phyloP scores from a whole-genome alignment of 768 basidiomycete genomes.

The Hypholoma sublateritium region DNA sequence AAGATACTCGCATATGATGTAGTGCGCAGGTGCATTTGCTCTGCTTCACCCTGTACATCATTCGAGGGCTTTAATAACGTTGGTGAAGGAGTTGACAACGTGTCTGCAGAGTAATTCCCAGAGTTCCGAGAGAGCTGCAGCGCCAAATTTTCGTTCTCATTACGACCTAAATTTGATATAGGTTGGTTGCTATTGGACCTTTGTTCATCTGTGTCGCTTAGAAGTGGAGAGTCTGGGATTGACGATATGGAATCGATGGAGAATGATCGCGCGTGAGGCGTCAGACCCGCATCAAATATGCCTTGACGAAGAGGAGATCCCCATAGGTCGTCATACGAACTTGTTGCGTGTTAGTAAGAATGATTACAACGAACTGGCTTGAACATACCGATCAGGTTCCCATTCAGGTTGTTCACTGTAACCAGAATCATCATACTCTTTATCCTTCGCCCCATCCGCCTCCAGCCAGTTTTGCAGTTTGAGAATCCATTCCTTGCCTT shows the following conservation, averaged over 20 bases:
- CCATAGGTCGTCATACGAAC: slow-evolving; percentile 39
- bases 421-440: slow-evolving; percentile 49
- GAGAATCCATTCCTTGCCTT: slow-evolving; percentile 71
- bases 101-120: slow-evolving; percentile 6
- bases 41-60: slow-evolving; percentile 11
- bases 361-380: slow-evolving; percentile 11
- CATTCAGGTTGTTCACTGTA: slow-evolving; percentile 44
- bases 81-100: slow-evolving; percentile 17
- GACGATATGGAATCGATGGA: slow-evolving; percentile 57
- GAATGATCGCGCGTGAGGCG: slow-evolving; percentile 57
- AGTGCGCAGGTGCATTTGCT: slow-evolving; percentile 54
- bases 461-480: slow-evolving; percentile 78
- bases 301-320: slow-evolving; percentile 34
- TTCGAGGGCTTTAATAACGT: slow-evolving; percentile 7
- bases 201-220: slow-evolving; percentile 13
- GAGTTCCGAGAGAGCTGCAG: slow-evolving; percentile 3
- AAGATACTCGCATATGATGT: slow-evolving; percentile 34
- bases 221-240: slow-evolving; percentile 36
- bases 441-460: slow-evolving; percentile 37
- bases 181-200: slow-evolving; percentile 21
- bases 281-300: slow-evolving; percentile 35
- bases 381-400: slow-evolving; percentile 39
- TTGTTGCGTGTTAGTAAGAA: background rate
- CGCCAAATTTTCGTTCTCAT: slow-evolving; percentile 3
- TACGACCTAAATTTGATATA: background rate